A percentile compares a stretch with the other conserved stretches of the same genome.
Evolutionary conservation across 768 basidiomycete genomes (phyloP).

Genomic region (Pleurotus cornucopiae): DNA sequence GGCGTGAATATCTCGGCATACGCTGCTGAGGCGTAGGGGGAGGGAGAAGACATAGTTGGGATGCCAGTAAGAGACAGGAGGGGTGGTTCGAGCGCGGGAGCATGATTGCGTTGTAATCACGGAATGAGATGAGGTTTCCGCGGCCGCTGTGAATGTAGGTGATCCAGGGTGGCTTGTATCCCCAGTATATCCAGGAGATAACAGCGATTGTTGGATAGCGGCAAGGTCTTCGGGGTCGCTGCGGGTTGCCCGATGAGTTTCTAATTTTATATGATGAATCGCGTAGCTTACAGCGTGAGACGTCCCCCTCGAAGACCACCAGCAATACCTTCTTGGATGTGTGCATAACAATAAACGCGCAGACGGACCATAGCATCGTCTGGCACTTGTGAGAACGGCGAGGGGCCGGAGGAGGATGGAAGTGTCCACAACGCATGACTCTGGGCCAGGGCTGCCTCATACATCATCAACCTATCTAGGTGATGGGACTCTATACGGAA

Average conservation of each 20-base stretch:
- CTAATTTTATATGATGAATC: too few relatives aligned
- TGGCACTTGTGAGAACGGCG: slow-evolving; percentile 33
- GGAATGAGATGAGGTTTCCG: slow-evolving; percentile 14
- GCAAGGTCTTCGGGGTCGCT: slow-evolving; percentile 77
- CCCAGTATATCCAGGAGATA: slow-evolving; percentile 27
- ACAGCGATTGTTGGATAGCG: slow-evolving; percentile 63
- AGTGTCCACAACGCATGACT: slow-evolving; percentile 70
- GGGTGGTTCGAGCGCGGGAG: slow-evolving; percentile 16
- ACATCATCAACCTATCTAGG: slow-evolving; percentile 57
- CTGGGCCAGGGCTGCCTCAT: slow-evolving; percentile 81
- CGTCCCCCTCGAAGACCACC: slow-evolving; percentile 84
- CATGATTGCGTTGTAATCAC: slow-evolving; percentile 17
- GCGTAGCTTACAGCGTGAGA: slow-evolving; percentile 60
- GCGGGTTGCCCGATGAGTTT: background rate
- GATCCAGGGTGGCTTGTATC: slow-evolving; percentile 8
- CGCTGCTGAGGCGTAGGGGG: slow-evolving; percentile 69
- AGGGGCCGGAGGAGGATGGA: slow-evolving; percentile 37
- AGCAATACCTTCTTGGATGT: slow-evolving; percentile 80
- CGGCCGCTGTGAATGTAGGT: slow-evolving; percentile 12
- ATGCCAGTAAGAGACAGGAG: slow-evolving; percentile 42
- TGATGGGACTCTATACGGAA: slow-evolving; percentile 35
- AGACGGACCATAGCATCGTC: slow-evolving; percentile 67
- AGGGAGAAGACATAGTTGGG: slow-evolving; percentile 60
- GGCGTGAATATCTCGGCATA: slow-evolving; percentile 75
- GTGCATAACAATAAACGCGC: slow-evolving; percentile 86